Evolutionary conservation across 2,329 filamentous ascomycete genomes (phyloP), one percentile per base, ranked within the genome.

Genomic region (Neonectria punicea): DNA sequence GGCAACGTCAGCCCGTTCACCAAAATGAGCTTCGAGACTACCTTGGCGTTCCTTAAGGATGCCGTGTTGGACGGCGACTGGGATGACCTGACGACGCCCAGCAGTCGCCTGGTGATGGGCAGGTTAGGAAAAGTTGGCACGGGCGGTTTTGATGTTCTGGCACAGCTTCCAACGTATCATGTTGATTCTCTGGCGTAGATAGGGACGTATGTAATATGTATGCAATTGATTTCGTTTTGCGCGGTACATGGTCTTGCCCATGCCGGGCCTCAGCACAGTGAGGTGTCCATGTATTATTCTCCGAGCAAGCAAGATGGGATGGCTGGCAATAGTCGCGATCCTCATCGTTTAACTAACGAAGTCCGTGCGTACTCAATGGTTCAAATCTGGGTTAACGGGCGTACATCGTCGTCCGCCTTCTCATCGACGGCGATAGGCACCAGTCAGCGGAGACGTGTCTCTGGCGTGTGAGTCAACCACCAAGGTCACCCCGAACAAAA

Each of bases 21-120:
- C 81, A 98, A 98, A 86, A 98, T 98, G 95, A 97, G 93, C 79
- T 99, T 98, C 82, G 96, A 99, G 86, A 99, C 96, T 4, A 99
- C 96, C 2, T 87, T 98, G 43, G 91, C 92, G 1, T 98, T 98
- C 84, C 85, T 99, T 75, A 94, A 92, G 79, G 96, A 98, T 76
- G 94, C 96, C 1, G 91, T 98, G 28, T 83, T 97, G 63, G 93
- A 97, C 75, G 90, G 93, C 54, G 96, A 98, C 79, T 93, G 89
- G 86, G 96, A 99, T 79, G 92, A 96, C 74, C 83, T 99, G 66
- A 89, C 87, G 65, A 94, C 92, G 65, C 96, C 97, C 0, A 96
- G 92, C 79, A 91, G 93, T 67, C 88, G 95, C 64, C 92, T 99
- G 74, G 94, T 98, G 53, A 90, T 96, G 77, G 96, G 97, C 16